A percentile compares a stretch with the other conserved stretches of the same genome.
Evolutionary conservation across 441 rosid species (phyloP).

Genomic region (Brassica balearica): DNA sequence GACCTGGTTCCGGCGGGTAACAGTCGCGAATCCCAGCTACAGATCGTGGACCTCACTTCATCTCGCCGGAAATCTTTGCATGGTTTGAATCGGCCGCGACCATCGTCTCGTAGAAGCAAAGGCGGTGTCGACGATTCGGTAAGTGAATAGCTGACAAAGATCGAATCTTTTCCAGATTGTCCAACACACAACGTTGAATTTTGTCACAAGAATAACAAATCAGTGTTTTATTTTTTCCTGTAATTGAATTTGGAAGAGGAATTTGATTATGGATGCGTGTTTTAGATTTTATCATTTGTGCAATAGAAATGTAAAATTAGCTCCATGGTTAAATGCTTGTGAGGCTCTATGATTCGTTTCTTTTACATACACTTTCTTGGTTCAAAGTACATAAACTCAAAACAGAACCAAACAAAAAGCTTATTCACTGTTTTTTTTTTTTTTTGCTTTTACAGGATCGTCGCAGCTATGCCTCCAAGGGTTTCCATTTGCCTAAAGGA

Average conservation of each 20-base stretch:
- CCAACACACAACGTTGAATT: neutral
- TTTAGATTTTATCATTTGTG: neutral
- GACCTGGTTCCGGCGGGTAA: conserved; percentile 3
- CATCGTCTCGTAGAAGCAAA: conserved; percentile 20
- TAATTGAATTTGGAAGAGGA: neutral
- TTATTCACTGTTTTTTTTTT: conserved; percentile 12
- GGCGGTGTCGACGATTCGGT: conserved; percentile 44
- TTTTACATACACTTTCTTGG: too few relatives aligned
- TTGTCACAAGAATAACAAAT: neutral
- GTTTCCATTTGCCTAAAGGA: conserved; percentile 54
- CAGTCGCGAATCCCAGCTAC: conserved; percentile 33
- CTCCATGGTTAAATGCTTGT: conserved; percentile 15
- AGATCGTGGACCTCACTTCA: conserved; percentile 38
- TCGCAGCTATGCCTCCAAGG: conserved; percentile 35
- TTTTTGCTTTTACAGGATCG: conserved; percentile 46
- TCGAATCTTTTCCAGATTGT: neutral
- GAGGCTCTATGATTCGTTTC: neutral
- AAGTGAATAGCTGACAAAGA: neutral
- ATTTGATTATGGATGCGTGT: neutral
- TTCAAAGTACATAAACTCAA: too few relatives aligned
- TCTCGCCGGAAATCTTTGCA: conserved; percentile 38
- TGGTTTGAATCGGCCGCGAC: conserved; percentile 51
- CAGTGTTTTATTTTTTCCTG: neutral
- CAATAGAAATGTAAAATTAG: neutral
- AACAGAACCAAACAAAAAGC: conserved; percentile 12